phyloP scores from a whole-genome alignment of 129 eudicot species.

The Helichrysum umbraculigerum region DNA sequence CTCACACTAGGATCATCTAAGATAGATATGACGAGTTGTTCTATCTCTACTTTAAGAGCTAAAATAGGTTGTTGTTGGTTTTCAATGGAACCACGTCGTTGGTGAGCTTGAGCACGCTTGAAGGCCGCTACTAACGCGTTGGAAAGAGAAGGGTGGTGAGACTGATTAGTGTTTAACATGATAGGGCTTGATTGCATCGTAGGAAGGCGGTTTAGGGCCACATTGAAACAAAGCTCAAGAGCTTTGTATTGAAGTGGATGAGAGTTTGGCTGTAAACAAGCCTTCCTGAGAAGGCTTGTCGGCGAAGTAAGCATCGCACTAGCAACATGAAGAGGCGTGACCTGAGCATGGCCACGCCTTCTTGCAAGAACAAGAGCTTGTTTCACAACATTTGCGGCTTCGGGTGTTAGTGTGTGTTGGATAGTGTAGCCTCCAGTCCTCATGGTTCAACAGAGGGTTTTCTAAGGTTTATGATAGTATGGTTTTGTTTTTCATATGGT shows the following conservation, averaged over 20 bases:
- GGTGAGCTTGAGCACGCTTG: slow-evolving; percentile 92
- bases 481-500: slow-evolving; percentile 35
- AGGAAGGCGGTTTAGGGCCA: slow-evolving; percentile 83
- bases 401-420: slow-evolving; percentile 72
- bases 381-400: slow-evolving; percentile 62
- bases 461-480: slow-evolving; percentile 16
- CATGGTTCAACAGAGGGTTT: slow-evolving; percentile 31
- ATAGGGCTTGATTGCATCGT: slow-evolving; percentile 56
- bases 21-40: slow-evolving; percentile 74
- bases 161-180: slow-evolving; percentile 52
- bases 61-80: slow-evolving; percentile 82
- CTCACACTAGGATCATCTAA: slow-evolving; percentile 97
- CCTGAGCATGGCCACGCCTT: slow-evolving; percentile 83
- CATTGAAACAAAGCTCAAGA: slow-evolving; percentile 90
- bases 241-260: slow-evolving; percentile 92
- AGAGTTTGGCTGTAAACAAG: slow-evolving; percentile 76
- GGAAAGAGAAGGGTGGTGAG: slow-evolving; percentile 74
- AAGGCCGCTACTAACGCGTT: slow-evolving; percentile 91
- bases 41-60: slow-evolving; percentile 80
- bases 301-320: slow-evolving; percentile 76
- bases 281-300: slow-evolving; percentile 51
- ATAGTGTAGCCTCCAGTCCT: slow-evolving; percentile 76
- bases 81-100: slow-evolving; percentile 80
- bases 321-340: slow-evolving; percentile 87
- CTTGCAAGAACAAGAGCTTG: slow-evolving; percentile 75